Base-by-base conservation (phyloP, 179 eudicot species). In the Beta macrorhiza region DNA sequence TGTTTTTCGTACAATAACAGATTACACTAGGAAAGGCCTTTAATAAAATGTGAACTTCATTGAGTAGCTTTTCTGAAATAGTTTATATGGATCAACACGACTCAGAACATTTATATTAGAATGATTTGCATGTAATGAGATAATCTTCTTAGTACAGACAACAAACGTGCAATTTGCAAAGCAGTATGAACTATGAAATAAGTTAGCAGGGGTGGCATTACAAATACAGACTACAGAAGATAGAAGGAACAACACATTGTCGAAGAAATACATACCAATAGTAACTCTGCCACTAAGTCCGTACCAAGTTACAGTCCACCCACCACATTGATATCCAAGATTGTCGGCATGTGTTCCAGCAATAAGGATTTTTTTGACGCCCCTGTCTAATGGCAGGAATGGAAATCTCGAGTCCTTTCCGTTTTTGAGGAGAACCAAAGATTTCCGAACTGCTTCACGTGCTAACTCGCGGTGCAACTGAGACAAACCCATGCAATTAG, bases 391-490 rank as follows among this genome's bases (percentile, higher is more conserved):
- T 25, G 98, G 98, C 71, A 94, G 92, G 80, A 92, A 87, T 47
- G 95, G 91, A 76, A 79, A 82, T 72, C 67, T 85, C 64, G 83
- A 83, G 75, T 84, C 91, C 80, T 91, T 90, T 49, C 98, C 97
- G 83, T 94, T 94, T 82, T 94, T 94, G 59, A 94, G 74, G 82
- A 94, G 83, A 65, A 94, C 98, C 83, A 89, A 75, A 68, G 97
- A 94, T 83, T 90, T 92, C 32, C 97, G 89, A 80, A 92, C 98
- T 14, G 98, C 98, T 89, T 91, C 98, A 76, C 97, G 91, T 45
- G 97, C 97, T 84, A 94, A 81, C 47, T 92, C 95, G 78, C 98
- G 90, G 72, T 94, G 98, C 86, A 75, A 71, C 98, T 93, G 91
- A 22, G 47, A 82, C 72, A 75, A 58, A 74, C 64, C 42, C 57